A percentile compares a stretch with the other conserved stretches of the same genome.
Conservation (phyloP, 2,329 filamentous ascomycete genomes). For the Furcasterigmium sp. region DNA sequence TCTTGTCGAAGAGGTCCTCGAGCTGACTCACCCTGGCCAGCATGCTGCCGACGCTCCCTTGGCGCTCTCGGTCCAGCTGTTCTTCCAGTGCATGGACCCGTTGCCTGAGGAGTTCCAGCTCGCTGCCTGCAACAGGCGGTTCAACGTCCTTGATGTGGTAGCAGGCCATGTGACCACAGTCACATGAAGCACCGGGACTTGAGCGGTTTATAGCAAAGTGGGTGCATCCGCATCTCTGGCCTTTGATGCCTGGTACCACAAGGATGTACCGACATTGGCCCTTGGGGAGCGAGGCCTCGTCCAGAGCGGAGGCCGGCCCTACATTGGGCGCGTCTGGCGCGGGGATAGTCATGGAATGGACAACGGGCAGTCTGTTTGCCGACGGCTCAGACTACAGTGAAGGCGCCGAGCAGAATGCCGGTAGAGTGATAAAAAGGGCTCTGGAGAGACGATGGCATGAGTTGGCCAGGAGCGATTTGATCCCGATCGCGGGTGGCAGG, state of each 20-base stretch:
- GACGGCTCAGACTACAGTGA: no score
- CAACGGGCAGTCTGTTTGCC: no score
- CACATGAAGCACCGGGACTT: slow-evolving; percentile 49
- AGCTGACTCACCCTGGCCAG: slow-evolving; percentile 41
- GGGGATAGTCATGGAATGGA: slow-evolving; percentile 17
- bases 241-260: slow-evolving; percentile 49
- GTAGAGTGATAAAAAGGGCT: no score
- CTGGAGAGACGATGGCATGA: no score
- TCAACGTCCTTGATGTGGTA: slow-evolving; percentile 49
- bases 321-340: slow-evolving; percentile 21
- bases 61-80: slow-evolving; percentile 29
- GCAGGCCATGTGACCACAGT: slow-evolving; percentile 56
- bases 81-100: slow-evolving; percentile 39
- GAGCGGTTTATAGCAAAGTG: slow-evolving; percentile 49
- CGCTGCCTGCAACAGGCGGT: slow-evolving; percentile 34
- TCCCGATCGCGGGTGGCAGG: no score
- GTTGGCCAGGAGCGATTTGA: no score
- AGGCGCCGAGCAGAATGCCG: no score
- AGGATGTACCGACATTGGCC: slow-evolving; percentile 57
- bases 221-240: slow-evolving; percentile 54
- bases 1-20: slow-evolving; percentile 50
- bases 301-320: slow-evolving; percentile 17
- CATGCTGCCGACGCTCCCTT: slow-evolving; percentile 31
- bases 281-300: slow-evolving; percentile 45
- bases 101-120: slow-evolving; percentile 42